phyloP scores from a whole-genome alignment of 2,329 filamentous ascomycete species.

The Xylaria sp. region DNA sequence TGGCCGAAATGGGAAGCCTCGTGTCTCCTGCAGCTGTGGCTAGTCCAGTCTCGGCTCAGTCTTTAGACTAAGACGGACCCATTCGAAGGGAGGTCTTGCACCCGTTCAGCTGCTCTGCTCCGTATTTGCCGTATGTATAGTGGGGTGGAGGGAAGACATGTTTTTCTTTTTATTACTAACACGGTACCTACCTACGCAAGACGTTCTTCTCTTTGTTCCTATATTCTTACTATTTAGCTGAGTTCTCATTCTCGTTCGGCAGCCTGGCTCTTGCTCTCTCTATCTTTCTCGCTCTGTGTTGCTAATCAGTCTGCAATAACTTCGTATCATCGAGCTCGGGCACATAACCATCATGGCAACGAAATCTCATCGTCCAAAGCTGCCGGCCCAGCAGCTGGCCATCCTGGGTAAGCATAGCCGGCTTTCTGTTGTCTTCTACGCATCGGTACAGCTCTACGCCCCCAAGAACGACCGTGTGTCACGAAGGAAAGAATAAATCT shows the following conservation, averaged over 20 bases:
- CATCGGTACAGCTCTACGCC: constrained; percentile 8
- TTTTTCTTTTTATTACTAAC: background rate
- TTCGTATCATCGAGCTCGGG: background rate
- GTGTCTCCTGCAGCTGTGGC: constrained; percentile 6
- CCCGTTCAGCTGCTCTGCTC: background rate
- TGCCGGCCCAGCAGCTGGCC: constrained; percentile 80
- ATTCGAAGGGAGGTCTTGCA: background rate
- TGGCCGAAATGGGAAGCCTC: constrained; percentile 24
- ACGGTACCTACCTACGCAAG: background rate
- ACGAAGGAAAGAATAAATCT: background rate
- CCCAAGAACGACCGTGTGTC: background rate
- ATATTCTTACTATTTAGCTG: background rate
- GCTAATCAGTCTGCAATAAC: background rate
- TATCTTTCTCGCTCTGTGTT: background rate
- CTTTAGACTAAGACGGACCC: constrained; percentile 15
- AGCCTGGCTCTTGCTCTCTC: constrained; percentile 13
- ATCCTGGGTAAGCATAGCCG: constrained; percentile 74
- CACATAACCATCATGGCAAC: constrained; percentile 37
- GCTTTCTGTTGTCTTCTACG: constrained; percentile 7
- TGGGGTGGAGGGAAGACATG: constrained; percentile 15
- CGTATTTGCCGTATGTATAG: constrained; percentile 10
- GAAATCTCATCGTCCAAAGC: constrained; percentile 60
- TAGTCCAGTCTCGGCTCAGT: constrained; percentile 26
- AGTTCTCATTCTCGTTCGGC: background rate
- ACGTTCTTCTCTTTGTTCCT: constrained; percentile 9